Evolutionary conservation across 441 rosid genomes (phyloP), one percentile per base, ranked within the genome.

Genomic region (Dalechampia spathulata): DNA sequence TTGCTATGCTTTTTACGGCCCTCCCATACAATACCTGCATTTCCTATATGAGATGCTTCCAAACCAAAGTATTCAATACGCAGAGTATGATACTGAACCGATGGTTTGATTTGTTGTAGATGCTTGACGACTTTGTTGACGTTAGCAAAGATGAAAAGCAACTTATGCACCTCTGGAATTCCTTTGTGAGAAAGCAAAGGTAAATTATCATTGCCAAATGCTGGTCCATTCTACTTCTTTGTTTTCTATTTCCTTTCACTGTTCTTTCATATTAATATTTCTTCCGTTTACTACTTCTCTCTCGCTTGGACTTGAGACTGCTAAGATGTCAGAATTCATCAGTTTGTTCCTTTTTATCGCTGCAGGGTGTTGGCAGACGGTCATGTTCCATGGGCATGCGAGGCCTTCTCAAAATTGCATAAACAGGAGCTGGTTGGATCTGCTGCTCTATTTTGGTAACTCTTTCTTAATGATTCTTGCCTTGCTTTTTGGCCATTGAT

Each of bases 81-180:
- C n/a, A n/a, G n/a, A n/a, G n/a, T n/a, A 3, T 8, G 34, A 8
- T 8, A 30, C 34, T 30, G 34, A 30, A 30, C 40, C n/a, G 43
- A 46, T 41, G 21, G 41, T 61, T 52, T 51, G 34, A 38, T 50
- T 30, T 63, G 55, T 65, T 75, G 71, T 76, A 91, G 96, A 81
- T 91, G 95, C 96, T 91, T 26, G 98, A 88, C 69, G 98, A 91
- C 76, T 88, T 91, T 38, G 96, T 86, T 52, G 98, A 91, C 67
- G 98, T 91, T 58, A 88, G 95, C 65, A 84, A 80, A 67, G 89
- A 88, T 60, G 96, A 91, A 79, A 91, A 88, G 73, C 91, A 75
- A 69, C 75, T 91, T 67, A 91, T 91, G 98, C 96, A 91, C 72
- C 62, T 91, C 58, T 91, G 98, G 98, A 91, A 88, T 78, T 91